Evolutionary conservation across 2,329 filamentous ascomycete species (phyloP), one percentile per base, ranked within the genome.

Genomic region (Chrysosporium keratinophilum): DNA sequence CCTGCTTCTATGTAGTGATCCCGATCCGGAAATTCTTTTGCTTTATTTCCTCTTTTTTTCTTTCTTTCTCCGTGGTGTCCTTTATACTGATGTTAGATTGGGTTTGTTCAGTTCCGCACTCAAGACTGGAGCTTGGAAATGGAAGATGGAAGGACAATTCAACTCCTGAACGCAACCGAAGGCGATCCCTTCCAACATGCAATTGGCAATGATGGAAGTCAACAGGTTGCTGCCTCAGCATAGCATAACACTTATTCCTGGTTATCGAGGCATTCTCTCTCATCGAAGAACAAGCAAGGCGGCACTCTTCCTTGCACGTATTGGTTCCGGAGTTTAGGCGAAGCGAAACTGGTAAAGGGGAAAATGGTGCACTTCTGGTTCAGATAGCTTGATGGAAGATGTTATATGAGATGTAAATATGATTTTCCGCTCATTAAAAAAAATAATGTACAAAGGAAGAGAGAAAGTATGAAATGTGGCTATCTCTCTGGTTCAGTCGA

Each of bases 91-190:
- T 23, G n/a, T 41, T 2, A 20, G 20, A 23, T 23, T 15, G 43
- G 5, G 34, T 34, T 23, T 9, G 23, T 14, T 44, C 61, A 83
- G 75, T 97, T 95, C 70, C 83, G 88, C 73, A 98, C 93, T 35
- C 80, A 84, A 54, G 87, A 90, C 75, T 98, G 91, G 90, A 93
- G 84, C 65, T 73, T 98, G 62, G 81, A 84, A 67, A 82, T 80
- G 58, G 76, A 78, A 57, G 79, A 82, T 63, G 80, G 80, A 41
- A 75, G 75, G 50, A 80, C 84, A 60, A 78, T 96, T 60, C 84
- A 94, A 65, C 71, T 98, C 67, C 76, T 96, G 58, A 82, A 88
- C 63, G 81, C 78, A 1, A 75, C 87, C 61, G 81, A 78, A 3
- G 75, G 72, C 56, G 77, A 93, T 74, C 86, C 87, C 41, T 89